Evolutionary conservation across 2,329 filamentous ascomycete genomes (phyloP).

Genomic region (Sporothrix euskadiensis): DNA sequence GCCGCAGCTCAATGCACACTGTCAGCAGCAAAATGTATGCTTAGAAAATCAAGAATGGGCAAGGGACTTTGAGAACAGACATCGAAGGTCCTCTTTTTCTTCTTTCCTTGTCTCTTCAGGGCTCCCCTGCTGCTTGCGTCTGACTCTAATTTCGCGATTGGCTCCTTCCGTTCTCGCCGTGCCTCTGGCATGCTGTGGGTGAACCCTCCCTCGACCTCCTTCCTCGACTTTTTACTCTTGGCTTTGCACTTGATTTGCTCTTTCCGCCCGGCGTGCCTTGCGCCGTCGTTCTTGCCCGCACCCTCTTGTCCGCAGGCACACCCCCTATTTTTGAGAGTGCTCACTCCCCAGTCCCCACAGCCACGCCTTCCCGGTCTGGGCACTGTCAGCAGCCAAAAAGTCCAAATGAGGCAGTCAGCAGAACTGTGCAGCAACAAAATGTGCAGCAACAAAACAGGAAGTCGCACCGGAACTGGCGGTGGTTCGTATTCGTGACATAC

Average conservation of each 20-base stretch:
- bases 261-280: constrained; percentile 11
- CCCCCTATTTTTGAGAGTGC: not conserved
- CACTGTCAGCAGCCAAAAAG: constrained; percentile 16
- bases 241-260: not conserved
- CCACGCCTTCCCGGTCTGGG: constrained; percentile 1
- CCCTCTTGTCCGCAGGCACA: not conserved
- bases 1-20: not conserved
- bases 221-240: constrained; percentile 5
- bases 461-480: not conserved
- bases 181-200: not conserved
- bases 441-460: not conserved
- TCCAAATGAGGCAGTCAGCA: not conserved
- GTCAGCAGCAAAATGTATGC: not conserved
- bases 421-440: not conserved
- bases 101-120: not conserved
- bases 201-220: not conserved
- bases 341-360: not conserved
- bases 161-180: not conserved
- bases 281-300: not conserved
- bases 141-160: constrained; percentile 12
- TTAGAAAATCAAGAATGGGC: not conserved
- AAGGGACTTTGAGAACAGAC: not conserved
- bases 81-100: not conserved
- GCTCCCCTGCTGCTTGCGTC: constrained; percentile 17
- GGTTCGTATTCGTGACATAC: not conserved